Conservation (phyloP, 805 yeast genomes). For the Wickerhamomyces alni region DNA sequence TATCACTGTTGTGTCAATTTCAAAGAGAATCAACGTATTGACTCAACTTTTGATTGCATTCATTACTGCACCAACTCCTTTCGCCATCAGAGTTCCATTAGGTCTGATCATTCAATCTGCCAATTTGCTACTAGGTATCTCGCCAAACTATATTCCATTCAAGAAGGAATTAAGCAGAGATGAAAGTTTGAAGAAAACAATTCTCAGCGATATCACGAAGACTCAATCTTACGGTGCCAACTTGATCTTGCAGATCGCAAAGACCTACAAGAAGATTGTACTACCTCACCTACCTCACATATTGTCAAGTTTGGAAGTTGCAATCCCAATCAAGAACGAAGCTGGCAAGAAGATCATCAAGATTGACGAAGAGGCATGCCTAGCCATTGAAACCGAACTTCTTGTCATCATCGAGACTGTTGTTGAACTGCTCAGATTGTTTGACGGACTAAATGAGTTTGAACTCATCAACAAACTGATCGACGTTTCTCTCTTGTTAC, state of each 20-base stretch:
- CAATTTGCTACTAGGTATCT: slow-evolving; percentile 51
- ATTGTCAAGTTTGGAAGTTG: slow-evolving; percentile 48
- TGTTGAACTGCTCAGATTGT: slow-evolving; percentile 24
- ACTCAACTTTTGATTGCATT: slow-evolving; percentile 39
- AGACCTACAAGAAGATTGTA: slow-evolving; percentile 26
- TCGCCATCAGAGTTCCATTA: slow-evolving; percentile 54
- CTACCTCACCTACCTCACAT: slow-evolving; percentile 46
- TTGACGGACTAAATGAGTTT: slow-evolving; percentile 40
- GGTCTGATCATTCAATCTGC: slow-evolving; percentile 47
- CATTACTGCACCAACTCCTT: slow-evolving; percentile 46
- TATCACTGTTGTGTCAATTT: slow-evolving; percentile 42
- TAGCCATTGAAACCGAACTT: slow-evolving; percentile 27
- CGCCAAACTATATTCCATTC: slow-evolving; percentile 47
- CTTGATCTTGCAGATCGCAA: slow-evolving; percentile 29
- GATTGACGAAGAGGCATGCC: slow-evolving; percentile 29
- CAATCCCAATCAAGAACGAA: slow-evolving; percentile 46
- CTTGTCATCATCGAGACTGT: slow-evolving; percentile 27
- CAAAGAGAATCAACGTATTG: slow-evolving; percentile 44
- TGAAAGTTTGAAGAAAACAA: slow-evolving; percentile 36
- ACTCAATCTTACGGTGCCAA: slow-evolving; percentile 41
- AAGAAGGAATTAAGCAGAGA: slow-evolving; percentile 54
- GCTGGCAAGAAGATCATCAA: slow-evolving; percentile 32
- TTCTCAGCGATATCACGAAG: slow-evolving; percentile 36
- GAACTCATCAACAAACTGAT: slow-evolving; percentile 49
- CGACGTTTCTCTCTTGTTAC: slow-evolving; percentile 45